Percentiles rank a stretch among this genome's conserved stretches.
These are phyloP conservation scores for Sporothrix brunneoviolacea DNA, from an alignment of 2,329 filamentous ascomycete species.

Conservation along the genomic window DNA sequence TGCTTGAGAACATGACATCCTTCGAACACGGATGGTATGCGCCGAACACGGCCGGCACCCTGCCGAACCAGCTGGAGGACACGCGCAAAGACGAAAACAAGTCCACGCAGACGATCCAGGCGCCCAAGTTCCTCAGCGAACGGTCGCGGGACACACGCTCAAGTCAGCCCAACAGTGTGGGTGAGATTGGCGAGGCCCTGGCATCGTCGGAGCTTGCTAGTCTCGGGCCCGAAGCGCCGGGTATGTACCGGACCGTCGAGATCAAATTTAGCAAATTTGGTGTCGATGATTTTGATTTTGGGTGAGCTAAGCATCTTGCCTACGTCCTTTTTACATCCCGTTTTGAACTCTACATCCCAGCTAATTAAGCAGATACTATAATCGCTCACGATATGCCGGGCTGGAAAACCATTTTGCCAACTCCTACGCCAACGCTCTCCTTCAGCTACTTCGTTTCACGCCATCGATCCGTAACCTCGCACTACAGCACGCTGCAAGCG, in stretches of 20 bases:
- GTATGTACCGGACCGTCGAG: conserved; percentile 88
- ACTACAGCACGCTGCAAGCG: conserved; percentile 78
- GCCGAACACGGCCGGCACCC: conserved; percentile 64
- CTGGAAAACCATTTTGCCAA: conserved; percentile 95
- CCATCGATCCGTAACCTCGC: conserved; percentile 82
- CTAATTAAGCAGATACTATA: too few species aligned
- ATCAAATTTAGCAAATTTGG: conserved; percentile 99
- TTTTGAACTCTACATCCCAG: conserved; percentile 27
- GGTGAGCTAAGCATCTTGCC: too few species aligned
- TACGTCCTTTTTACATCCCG: background rate
- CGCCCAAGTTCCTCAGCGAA: conserved; percentile 91
- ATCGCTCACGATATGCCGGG: conserved; percentile 84
- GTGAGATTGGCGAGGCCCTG: conserved; percentile 58
- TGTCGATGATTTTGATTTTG: conserved; percentile 98
- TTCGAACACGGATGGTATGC: conserved; percentile 74
- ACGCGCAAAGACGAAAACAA: conserved; percentile 56
- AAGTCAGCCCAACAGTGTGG: conserved; percentile 33
- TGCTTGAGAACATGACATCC: conserved; percentile 61
- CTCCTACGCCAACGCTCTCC: conserved; percentile 86
- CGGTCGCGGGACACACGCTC: conserved; percentile 60
- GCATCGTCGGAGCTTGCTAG: conserved; percentile 66
- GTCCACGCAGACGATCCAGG: conserved; percentile 55
- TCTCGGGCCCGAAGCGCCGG: conserved; percentile 72
- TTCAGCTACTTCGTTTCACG: conserved; percentile 89
- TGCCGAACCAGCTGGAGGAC: conserved; percentile 77